A percentile compares a stretch with the other conserved stretches of the same genome.
Conservation (phyloP, 345 rosid genomes). For the Luvunga scandens region DNA sequence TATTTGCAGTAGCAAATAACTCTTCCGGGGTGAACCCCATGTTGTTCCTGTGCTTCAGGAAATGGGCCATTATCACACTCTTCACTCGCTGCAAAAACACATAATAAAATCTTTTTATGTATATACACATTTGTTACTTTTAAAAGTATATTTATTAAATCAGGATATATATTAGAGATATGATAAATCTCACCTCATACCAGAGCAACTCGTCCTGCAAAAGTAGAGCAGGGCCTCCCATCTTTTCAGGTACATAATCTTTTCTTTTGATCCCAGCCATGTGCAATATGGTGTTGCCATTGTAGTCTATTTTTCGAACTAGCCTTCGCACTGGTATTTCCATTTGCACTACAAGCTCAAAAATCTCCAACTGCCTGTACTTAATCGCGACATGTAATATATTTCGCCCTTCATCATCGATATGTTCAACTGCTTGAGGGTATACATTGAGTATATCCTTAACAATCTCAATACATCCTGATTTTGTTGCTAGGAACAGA, state of each 20-base stretch:
- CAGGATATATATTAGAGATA: no score
- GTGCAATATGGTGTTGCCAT: slow-evolving; percentile 26
- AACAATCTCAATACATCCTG: slow-evolving; percentile 12
- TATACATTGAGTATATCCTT: slow-evolving; percentile 6
- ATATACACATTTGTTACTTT: no score
- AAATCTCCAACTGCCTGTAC: slow-evolving; percentile 18
- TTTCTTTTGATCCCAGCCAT: slow-evolving; percentile 10
- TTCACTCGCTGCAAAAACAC: slow-evolving; percentile 12
- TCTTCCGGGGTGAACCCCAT: neutral
- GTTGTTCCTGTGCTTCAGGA: slow-evolving; percentile 2
- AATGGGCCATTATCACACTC: neutral
- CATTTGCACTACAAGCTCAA: slow-evolving; percentile 2
- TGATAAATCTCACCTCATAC: slow-evolving; percentile 24
- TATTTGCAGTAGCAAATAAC: neutral
- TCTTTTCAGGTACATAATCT: slow-evolving; percentile 9
- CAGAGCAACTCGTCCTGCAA: slow-evolving; percentile 28
- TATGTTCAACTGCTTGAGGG: slow-evolving; percentile 14
- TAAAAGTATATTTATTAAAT: no score
- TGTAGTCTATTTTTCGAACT: slow-evolving; percentile 1
- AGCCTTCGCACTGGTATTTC: slow-evolving; percentile 9
- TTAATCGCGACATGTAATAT: slow-evolving; percentile 24
- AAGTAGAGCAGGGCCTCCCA: slow-evolving; percentile 24
- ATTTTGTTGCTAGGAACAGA: slow-evolving; percentile 10
- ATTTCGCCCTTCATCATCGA: slow-evolving; percentile 5
- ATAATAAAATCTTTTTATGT: no score